Base-by-base conservation (phyloP, 257 asterid genomes). In the Pogostemon cablin region DNA sequence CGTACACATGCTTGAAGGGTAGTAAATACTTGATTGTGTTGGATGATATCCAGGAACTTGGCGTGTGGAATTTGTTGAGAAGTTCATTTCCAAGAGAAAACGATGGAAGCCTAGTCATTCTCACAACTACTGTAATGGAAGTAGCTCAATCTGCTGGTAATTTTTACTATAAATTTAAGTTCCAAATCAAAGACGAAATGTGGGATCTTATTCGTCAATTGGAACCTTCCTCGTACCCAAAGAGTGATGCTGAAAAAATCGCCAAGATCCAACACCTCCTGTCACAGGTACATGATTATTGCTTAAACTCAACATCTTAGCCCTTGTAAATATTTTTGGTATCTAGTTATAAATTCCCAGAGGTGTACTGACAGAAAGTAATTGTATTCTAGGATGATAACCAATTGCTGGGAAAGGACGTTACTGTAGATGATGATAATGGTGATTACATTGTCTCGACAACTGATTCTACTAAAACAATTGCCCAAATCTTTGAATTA, bases 1-100 rank as follows among this genome's bases (percentile, higher is more conserved):
- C 37, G 9, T 58, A 58, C 17, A 5, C 64, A 4, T 34, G 44
- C 5, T 58, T 58, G 58, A 46, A 25, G 44, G 46, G 32, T 6
- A 10, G 42, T 4, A 47, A 34, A 65, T 65, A 65, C 70, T 12
- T 65, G 0, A 47, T 47, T 65, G 59, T 65, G 55, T 0, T 44
- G 41, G 43, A 64, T 6, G 56, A 62, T 62, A 6, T 62, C 3
- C 37, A 47, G 25, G 65, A 59, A 41, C 4, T n/a, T 2, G 7
- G 39, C 0, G 9, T 6, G 10, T 59, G 32, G 65, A 6, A 11
- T 59, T 2, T 11, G 25, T 3, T 59, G 46, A 59, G 11, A 59
- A 59, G 47, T 4, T 59, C 47, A 37, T 38, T 38, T 59, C 65
- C 47, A 11, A 40, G 5, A 2, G 11, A 59, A 1, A 1, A 39